Evolutionary conservation across 768 basidiomycete species (phyloP).

Genomic region (Fistulinella prunicolor): DNA sequence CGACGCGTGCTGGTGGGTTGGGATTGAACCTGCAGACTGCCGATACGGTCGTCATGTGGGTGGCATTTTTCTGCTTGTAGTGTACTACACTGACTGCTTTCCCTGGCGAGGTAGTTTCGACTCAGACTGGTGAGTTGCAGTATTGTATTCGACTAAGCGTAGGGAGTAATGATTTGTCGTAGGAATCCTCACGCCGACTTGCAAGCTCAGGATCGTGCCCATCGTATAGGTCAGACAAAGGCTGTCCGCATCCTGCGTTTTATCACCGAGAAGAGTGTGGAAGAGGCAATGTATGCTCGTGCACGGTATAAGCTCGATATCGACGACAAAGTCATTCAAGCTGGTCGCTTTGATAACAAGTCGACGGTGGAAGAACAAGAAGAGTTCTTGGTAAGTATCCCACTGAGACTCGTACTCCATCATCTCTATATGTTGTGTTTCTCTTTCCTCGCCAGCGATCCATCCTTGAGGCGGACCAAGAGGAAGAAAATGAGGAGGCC

Average conservation of each 20-base stretch:
- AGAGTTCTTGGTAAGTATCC: conserved; percentile 71
- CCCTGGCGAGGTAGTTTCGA: conserved; percentile 53
- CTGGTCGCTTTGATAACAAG: conserved; percentile 98
- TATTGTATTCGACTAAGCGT: background rate
- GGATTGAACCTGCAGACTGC: conserved; percentile 95
- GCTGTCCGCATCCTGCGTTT: conserved; percentile 95
- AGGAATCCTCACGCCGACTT: conserved; percentile 99
- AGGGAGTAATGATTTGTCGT: conserved; percentile 5
- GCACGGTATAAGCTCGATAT: conserved; percentile 97
- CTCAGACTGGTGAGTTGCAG: conserved; percentile 56
- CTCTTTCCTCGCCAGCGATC: conserved; percentile 57
- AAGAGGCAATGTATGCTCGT: conserved; percentile 95
- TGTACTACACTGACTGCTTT: conserved; percentile 5
- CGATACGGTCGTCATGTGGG: conserved; percentile 93
- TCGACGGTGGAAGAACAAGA: conserved; percentile 98
- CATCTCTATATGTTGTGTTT: conserved; percentile 1
- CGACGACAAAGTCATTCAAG: conserved; percentile 99
- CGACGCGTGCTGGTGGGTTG: conserved; percentile 90
- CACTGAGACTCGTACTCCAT: background rate
- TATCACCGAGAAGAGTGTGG: conserved; percentile 97
- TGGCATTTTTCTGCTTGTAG: conserved; percentile 10
- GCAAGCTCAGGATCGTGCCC: conserved; percentile 98
- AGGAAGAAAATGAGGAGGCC: conserved; percentile 85
- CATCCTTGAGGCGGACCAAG: conserved; percentile 85
- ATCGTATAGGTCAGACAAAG: conserved; percentile 99